Evolutionary conservation across 352 stramenopile genomes (phyloP).

Genomic region (Phytophthora colocasiae): DNA sequence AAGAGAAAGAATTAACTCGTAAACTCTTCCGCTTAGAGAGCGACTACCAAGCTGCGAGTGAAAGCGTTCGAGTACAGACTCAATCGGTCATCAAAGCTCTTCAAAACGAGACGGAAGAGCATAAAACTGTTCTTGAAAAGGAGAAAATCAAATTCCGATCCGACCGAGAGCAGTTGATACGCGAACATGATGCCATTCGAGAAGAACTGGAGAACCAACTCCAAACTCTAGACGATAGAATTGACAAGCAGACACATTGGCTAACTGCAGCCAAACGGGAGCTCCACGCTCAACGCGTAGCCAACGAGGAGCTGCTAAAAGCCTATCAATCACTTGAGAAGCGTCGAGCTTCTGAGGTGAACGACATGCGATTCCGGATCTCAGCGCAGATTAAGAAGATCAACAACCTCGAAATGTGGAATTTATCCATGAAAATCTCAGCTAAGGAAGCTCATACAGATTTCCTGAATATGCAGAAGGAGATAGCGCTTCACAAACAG

Average conservation of each 20-base stretch:
- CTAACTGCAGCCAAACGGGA: slow-evolving; percentile 73
- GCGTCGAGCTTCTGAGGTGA: slow-evolving; percentile 72
- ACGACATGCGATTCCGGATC: slow-evolving; percentile 84
- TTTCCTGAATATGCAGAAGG: slow-evolving; percentile 53
- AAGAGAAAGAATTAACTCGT: slow-evolving; percentile 41
- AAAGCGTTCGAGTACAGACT: slow-evolving; percentile 56
- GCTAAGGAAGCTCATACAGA: slow-evolving; percentile 65
- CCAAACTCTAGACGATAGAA: slow-evolving; percentile 35
- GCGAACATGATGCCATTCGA: slow-evolving; percentile 47
- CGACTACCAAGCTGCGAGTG: slow-evolving; percentile 63
- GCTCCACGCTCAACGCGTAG: slow-evolving; percentile 66
- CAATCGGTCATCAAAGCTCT: slow-evolving; percentile 52
- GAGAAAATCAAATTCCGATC: slow-evolving; percentile 40
- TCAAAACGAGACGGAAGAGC: slow-evolving; percentile 42
- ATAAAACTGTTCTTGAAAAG: slow-evolving; percentile 35
- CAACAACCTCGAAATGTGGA: slow-evolving; percentile 86
- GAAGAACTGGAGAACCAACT: slow-evolving; percentile 52
- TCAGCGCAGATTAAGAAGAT: slow-evolving; percentile 71
- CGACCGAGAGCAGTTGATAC: slow-evolving; percentile 55
- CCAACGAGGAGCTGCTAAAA: slow-evolving; percentile 74
- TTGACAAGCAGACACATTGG: slow-evolving; percentile 69
- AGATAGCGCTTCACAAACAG: slow-evolving; percentile 46
- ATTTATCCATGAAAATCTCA: slow-evolving; percentile 75
- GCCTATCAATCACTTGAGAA: slow-evolving; percentile 74
- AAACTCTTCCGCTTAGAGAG: slow-evolving; percentile 45